Percentiles rank a stretch among this genome's conserved stretches.
Conservation (phyloP, 2,329 filamentous ascomycete species). For the Microsporum ferrugineum region DNA sequence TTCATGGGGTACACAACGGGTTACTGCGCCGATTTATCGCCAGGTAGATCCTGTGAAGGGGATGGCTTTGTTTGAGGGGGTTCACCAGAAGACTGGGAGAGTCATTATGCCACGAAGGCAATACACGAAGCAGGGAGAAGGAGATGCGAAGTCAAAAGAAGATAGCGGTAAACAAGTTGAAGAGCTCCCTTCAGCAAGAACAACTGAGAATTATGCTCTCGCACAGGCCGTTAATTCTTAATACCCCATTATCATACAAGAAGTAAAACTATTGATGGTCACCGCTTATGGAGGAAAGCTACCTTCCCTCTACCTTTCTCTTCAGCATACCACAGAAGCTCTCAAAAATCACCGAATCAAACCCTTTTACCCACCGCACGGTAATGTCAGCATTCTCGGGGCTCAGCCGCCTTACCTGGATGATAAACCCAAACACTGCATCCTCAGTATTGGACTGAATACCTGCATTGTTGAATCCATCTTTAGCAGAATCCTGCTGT, state of each 20-base stretch:
- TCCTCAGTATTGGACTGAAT: constrained; percentile 23
- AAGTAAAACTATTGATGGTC: background rate
- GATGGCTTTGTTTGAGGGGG: constrained; percentile 12
- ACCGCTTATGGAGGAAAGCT: background rate
- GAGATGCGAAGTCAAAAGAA: background rate
- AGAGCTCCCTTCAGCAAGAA: background rate
- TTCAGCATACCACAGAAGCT: constrained; percentile 77
- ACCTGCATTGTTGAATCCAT: constrained; percentile 19
- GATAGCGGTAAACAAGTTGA: background rate
- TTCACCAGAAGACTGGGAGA: constrained; percentile 9
- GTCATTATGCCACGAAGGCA: background rate
- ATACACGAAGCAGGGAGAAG: background rate
- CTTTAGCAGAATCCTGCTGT: constrained; percentile 14
- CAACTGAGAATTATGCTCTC: background rate
- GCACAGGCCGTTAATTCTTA: background rate
- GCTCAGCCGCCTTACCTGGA: constrained; percentile 8
- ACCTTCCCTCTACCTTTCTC: constrained; percentile 32
- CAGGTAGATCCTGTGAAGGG: constrained; percentile 10
- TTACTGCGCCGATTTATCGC: constrained; percentile 4
- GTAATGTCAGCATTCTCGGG: constrained; percentile 34
- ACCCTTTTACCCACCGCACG: constrained; percentile 64
- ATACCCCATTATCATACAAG: background rate
- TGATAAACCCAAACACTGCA: constrained; percentile 45
- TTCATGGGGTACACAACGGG: constrained; percentile 19
- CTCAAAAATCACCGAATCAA: constrained; percentile 63